phyloP scores from a whole-genome alignment of 768 basidiomycete genomes.

The Scleroderma citrinum region DNA sequence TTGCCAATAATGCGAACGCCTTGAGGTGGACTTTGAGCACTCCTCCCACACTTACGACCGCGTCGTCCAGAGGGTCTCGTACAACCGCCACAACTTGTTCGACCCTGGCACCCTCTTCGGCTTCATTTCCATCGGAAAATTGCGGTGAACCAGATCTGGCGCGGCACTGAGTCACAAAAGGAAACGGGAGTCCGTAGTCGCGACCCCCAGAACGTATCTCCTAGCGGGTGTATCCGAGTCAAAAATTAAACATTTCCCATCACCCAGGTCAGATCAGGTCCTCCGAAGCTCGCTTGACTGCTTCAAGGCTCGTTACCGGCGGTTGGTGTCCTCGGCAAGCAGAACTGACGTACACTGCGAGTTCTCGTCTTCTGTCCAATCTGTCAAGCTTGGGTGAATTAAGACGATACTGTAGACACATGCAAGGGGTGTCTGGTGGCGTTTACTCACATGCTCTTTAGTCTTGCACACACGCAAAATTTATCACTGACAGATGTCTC shows the following conservation, averaged over 20 bases:
- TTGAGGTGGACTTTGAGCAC: constrained; percentile 9
- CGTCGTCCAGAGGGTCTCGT: constrained; percentile 2
- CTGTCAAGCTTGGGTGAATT: constrained; percentile 1
- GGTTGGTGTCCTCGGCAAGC: constrained; percentile 3
- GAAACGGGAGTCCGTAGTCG: constrained; percentile 26
- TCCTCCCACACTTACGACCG: constrained; percentile 6
- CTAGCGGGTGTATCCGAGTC: constrained; percentile 18
- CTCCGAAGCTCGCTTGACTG: background rate
- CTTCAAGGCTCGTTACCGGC: constrained; percentile 1
- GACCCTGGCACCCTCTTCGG: constrained; percentile 2
- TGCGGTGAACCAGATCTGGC: constrained; percentile 13
- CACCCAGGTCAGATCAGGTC: constrained; percentile 21
- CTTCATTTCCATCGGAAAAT: constrained; percentile 9
- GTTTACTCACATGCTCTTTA: constrained; percentile 20
- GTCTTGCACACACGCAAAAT: constrained; percentile 9
- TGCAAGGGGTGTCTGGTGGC: constrained; percentile 27
- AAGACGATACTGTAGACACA: constrained; percentile 13
- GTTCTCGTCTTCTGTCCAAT: background rate
- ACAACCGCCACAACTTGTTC: background rate
- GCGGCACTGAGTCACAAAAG: constrained; percentile 10
- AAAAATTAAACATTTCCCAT: constrained; percentile 21
- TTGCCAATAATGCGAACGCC: constrained; percentile 3
- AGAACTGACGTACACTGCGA: background rate
- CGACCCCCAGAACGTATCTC: constrained; percentile 1
- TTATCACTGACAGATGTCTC: constrained; percentile 7